Evolutionary conservation across 129 eudicot species (phyloP).

Genomic region (Silybum marianum): DNA sequence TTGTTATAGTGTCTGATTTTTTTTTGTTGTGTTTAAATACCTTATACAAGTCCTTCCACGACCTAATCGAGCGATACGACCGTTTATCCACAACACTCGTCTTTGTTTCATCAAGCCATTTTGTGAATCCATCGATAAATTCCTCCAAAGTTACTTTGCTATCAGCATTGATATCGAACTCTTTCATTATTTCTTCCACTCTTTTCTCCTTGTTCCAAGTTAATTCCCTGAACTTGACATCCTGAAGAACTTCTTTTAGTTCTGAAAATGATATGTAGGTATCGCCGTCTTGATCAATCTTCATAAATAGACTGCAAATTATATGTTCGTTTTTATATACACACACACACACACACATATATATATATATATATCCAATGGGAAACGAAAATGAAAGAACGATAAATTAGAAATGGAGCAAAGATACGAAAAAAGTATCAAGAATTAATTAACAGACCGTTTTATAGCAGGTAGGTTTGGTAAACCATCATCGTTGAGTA

Average conservation of each 20-base stretch:
- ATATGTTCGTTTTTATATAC: not conserved
- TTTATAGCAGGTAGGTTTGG: conserved; percentile 49
- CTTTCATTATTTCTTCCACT: conserved; percentile 51
- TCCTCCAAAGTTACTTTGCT: conserved; percentile 55
- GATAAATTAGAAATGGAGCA: not conserved
- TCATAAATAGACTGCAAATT: conserved; percentile 57
- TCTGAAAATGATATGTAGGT: conserved; percentile 53
- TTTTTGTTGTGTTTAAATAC: conserved; percentile 31
- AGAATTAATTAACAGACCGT: conserved; percentile 34
- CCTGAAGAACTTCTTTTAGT: conserved; percentile 54
- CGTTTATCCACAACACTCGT: conserved; percentile 41
- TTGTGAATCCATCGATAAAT: conserved; percentile 50
- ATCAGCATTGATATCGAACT: conserved; percentile 55
- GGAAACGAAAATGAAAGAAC: not conserved
- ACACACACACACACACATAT: too few relatives aligned
- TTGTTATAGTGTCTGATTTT: too few relatives aligned
- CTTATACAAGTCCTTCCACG: conserved; percentile 55
- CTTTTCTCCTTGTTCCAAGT: conserved; percentile 45
- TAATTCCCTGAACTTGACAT: conserved; percentile 41
- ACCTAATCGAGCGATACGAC: conserved; percentile 45
- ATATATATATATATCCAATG: not conserved
- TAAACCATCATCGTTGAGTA: conserved; percentile 57
- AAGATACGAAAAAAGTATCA: conserved; percentile 3
- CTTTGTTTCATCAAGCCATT: conserved; percentile 69
- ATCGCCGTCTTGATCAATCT: conserved; percentile 55